These are phyloP conservation scores for Penicillium sp. DNA, from an alignment of 2,329 filamentous ascomycete genomes.

Conservation along the genomic window DNA sequence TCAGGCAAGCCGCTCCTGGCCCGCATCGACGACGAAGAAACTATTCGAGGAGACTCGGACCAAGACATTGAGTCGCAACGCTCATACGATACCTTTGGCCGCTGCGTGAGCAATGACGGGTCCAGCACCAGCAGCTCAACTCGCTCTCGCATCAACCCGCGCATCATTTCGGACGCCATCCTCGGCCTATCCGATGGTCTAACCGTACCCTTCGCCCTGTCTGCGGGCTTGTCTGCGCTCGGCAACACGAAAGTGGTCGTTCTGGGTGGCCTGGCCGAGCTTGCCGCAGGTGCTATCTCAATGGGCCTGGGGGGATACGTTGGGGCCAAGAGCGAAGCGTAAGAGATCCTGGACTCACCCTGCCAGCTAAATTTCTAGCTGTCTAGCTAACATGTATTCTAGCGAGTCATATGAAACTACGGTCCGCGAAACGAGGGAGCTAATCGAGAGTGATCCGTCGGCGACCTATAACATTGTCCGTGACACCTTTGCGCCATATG, in stretches of 20 bases:
- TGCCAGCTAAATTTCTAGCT: background rate
- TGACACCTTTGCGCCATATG: slow-evolving; percentile 44
- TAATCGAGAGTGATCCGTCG: slow-evolving; percentile 41
- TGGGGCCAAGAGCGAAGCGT: slow-evolving; percentile 56
- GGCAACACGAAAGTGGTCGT: slow-evolving; percentile 68
- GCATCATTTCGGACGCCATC: slow-evolving; percentile 61
- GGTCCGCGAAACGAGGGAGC: slow-evolving; percentile 45
- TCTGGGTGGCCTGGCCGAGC: slow-evolving; percentile 72
- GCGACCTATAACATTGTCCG: slow-evolving; percentile 44
- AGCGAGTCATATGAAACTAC: slow-evolving; percentile 50
- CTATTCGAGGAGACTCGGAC: slow-evolving; percentile 24
- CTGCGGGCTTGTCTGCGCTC: slow-evolving; percentile 65
- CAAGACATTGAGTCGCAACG: slow-evolving; percentile 38
- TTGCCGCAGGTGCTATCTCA: slow-evolving; percentile 72
- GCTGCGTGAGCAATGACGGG: slow-evolving; percentile 25
- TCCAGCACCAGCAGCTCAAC: slow-evolving; percentile 25
- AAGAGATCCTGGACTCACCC: slow-evolving; percentile 26
- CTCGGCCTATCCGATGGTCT: slow-evolving; percentile 77
- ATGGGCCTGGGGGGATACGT: slow-evolving; percentile 80
- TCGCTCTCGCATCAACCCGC: slow-evolving; percentile 42
- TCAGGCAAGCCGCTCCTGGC: slow-evolving; percentile 37
- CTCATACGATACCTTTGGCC: slow-evolving; percentile 38
- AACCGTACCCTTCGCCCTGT: slow-evolving; percentile 77
- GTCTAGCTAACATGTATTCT: background rate
- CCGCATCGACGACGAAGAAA: slow-evolving; percentile 26